phyloP scores from a whole-genome alignment of 2,329 filamentous ascomycete genomes.

The Bipolaris bicolor region DNA sequence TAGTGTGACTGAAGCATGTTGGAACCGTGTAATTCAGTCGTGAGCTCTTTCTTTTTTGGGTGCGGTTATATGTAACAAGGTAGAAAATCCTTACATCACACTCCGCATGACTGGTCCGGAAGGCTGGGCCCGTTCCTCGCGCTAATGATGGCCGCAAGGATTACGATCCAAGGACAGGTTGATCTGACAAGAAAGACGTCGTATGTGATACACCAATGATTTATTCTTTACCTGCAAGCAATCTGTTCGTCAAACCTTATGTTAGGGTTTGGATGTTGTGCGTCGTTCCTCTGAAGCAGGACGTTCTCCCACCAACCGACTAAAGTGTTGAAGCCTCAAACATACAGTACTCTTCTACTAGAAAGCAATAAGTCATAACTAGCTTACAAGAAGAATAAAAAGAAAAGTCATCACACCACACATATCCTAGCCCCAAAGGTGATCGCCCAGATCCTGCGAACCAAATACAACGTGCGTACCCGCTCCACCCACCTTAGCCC shows the following conservation, averaged over 20 bases:
- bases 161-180: not conserved
- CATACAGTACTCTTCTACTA: no score
- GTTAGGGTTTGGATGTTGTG: no score
- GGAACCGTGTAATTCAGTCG: not conserved
- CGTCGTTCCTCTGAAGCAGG: no score
- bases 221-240: no score
- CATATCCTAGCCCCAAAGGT: no score
- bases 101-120: not conserved
- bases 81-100: constrained; percentile 2
- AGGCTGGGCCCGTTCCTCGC: not conserved
- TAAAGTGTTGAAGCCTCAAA: not conserved
- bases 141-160: not conserved
- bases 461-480: not conserved
- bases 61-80: not conserved
- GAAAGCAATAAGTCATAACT: no score
- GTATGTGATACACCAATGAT: not conserved
- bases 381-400: no score
- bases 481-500: not conserved
- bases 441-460: not conserved
- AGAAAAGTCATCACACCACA: not conserved
- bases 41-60: not conserved
- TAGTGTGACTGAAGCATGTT: not conserved
- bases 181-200: not conserved
- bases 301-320: not conserved
- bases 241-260: not conserved